Base-by-base conservation (phyloP, 192 early-diverging fungal genomes). In the Neocallimastix lanati region DNA sequence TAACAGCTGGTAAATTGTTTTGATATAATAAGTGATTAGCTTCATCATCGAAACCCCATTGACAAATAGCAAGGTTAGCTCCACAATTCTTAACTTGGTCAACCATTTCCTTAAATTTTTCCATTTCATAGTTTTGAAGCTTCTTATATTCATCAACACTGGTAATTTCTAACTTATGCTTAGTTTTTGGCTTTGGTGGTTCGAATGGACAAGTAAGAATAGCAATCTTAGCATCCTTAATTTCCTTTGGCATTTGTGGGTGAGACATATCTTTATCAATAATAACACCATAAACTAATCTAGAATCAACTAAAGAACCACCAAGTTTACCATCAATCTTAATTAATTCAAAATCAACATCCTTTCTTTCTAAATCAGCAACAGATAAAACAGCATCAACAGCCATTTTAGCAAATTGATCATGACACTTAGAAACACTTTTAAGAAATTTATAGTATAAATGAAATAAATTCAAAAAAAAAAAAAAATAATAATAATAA, bases 31-130 rank as follows among this genome's bases (percentile, higher is more conserved):
- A 88, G 84, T 98, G 97, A 88, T 99, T 99, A 76, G 98, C 98
- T 85, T 99, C 98, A 83, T 99, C 98, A 86, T 99, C 98, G 82
- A 99, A 99, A 78, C 98, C 98, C 98, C 98, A 99, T 85, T 99
- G 98, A 88, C 98, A 99, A 77, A 97, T 95, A 76, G 98, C 98
- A 76, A 98, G 83, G 87, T 97, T 99, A 78, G 98, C 97, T 29
- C 98, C 98, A 81, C 93, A 92, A 78, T 97, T 94, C 91, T 99
- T 99, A 82, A 98, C 96, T 83, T 93, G 92, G 80, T 92, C 89
- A 78, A 99, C 95, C 98, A 99, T 99, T 50, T 90, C 90, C 83
- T 95, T 92, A 83, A 99, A 99, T 86, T 97, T 98, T 80, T 96
- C 92, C 80, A 89, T 92, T 86, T 99, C 98, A 84, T 98, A 99